phyloP scores from a whole-genome alignment of 129 eudicot species.

The Saposhnikovia divaricata region DNA sequence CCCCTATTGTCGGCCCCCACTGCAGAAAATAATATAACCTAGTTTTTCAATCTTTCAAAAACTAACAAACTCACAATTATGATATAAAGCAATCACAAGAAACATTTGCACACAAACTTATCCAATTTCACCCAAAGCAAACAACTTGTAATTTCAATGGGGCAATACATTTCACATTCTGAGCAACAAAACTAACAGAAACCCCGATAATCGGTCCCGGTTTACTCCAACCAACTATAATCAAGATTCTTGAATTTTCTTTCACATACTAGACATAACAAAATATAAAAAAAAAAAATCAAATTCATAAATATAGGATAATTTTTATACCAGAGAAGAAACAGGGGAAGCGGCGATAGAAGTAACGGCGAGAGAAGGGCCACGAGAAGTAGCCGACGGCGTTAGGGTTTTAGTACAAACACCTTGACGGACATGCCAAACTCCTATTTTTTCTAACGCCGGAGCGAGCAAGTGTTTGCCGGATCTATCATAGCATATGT shows the following conservation, averaged over 20 bases:
- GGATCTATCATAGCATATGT: constrained; percentile 70
- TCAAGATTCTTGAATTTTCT: background rate
- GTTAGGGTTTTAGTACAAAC: constrained; percentile 59
- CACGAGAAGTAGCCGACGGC: constrained; percentile 42
- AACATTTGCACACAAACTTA: background rate
- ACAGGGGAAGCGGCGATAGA: constrained; percentile 58
- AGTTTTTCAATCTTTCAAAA: no score
- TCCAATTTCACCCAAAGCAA: background rate
- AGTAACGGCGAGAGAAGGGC: constrained; percentile 64
- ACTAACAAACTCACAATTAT: no score
- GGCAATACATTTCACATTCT: background rate
- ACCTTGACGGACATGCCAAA: constrained; percentile 94
- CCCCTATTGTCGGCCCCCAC: background rate
- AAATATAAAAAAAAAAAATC: background rate
- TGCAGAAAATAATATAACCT: background rate
- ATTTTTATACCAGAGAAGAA: constrained; percentile 37
- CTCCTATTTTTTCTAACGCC: constrained; percentile 78
- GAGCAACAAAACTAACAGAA: background rate
- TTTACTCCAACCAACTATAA: background rate
- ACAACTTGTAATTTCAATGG: background rate
- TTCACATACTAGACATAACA: background rate
- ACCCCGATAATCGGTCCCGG: background rate
- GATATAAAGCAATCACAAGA: background rate
- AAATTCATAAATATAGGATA: background rate
- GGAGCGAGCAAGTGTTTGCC: constrained; percentile 81